Evolutionary conservation across 768 basidiomycete species (phyloP), one percentile per base, ranked within the genome.

Genomic region (Psilocybe cubensis): DNA sequence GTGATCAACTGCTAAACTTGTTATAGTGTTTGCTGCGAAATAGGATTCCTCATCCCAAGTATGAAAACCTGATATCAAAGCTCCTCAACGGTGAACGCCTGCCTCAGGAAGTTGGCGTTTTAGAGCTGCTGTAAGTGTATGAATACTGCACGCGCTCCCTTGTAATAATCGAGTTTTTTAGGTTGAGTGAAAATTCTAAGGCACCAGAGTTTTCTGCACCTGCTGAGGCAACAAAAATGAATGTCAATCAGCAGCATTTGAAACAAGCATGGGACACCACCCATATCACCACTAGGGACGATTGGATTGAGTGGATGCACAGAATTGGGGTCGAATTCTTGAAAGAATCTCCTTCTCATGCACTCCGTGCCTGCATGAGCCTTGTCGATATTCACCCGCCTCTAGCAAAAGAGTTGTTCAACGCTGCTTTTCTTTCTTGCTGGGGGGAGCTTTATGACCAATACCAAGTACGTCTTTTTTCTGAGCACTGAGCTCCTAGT

Each of bases 271-370:
- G 97, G 96, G 96, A 97, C 63, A 84, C 86, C 1, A 89, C 91
- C 5, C 81, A 84, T 58, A 81, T 92, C 6, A 76, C 81, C 23
- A 91, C 91, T 1, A 80, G 82, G 51, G 91, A 94, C 43, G 96
- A 98, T 62, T 99, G 97, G 97, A 75, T 82, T 17, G 94, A 95
- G 35, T 99, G 97, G 97, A 89, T 97, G 79, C 94, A 92, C 67
- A 83, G 89, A 14, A 82, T 99, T 8, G 88, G 94, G 17, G 91
- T 95, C 2, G 95, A 98, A 70, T 90, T 98, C 67, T 96, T 99
- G 90, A 93, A 96, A 67, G 95, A 98, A 61, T 98, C 96, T 0
- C 96, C 97, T 0, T 97, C 95, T 1, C 95, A 96, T 75, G 97
- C 97, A n/a, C 83, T 99, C 35, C 86, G 97, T 42, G 95, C 97